These are phyloP conservation scores for Pterocarpus macrocarpus DNA, from an alignment of 306 rosid genomes.

Conservation along the genomic window DNA sequence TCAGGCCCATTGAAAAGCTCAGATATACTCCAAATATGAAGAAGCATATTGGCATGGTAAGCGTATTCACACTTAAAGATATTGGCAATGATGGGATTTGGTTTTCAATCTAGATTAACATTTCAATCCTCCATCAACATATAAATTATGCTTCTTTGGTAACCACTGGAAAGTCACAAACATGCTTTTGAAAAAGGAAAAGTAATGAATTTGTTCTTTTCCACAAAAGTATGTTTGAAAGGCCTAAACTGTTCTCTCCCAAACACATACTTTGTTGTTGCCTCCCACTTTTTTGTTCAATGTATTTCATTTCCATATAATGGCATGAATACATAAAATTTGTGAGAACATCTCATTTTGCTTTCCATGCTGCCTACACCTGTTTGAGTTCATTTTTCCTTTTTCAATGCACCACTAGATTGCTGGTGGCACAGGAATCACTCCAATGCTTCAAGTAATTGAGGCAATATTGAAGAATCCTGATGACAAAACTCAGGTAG, in stretches of 20 bases:
- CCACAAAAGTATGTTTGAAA: conserved; percentile 35
- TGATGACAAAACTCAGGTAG: conserved; percentile 89
- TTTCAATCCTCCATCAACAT: conserved; percentile 29
- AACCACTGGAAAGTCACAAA: conserved; percentile 27
- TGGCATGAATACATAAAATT: conserved; percentile 31
- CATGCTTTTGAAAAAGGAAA: conserved; percentile 17
- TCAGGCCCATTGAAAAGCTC: conserved; percentile 95
- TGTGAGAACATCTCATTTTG: conserved; percentile 30
- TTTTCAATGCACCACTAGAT: conserved; percentile 60
- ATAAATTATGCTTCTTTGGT: conserved; percentile 32
- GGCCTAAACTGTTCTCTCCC: background rate
- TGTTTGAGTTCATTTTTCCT: background rate
- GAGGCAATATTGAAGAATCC: conserved; percentile 96
- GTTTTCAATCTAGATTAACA: conserved; percentile 19
- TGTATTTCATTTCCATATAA: conserved; percentile 24
- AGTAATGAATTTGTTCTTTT: background rate
- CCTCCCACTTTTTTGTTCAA: conserved; percentile 14
- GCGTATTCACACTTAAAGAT: conserved; percentile 34
- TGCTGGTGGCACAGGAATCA: conserved; percentile 98
- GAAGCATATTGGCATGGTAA: conserved; percentile 98
- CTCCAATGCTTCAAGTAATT: conserved; percentile 98
- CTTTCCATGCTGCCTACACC: conserved; percentile 16
- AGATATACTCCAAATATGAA: conserved; percentile 94
- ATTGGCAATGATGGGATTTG: conserved; percentile 27
- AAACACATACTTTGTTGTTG: conserved; percentile 25